Conservation (phyloP, 164 flowering plant genomes). For the Vitis amurensis region DNA sequence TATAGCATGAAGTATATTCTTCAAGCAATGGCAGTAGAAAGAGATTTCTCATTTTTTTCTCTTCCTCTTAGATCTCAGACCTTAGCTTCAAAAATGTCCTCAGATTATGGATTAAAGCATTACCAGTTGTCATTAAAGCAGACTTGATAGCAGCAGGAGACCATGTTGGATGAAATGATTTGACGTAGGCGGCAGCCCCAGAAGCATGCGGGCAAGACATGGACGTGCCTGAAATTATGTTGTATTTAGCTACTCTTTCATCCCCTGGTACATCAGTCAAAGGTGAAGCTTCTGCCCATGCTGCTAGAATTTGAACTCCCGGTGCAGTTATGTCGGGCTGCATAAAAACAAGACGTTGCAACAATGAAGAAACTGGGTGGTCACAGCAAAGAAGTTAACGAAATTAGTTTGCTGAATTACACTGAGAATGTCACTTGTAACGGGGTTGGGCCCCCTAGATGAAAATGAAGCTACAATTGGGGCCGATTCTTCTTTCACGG, state of each 20-base stretch:
- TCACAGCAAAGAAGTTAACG: too few species aligned
- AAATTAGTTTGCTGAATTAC: slow-evolving; percentile 10
- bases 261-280: slow-evolving; percentile 19
- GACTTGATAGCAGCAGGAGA: slow-evolving; percentile 55
- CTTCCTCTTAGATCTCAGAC: too few species aligned
- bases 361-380: neutral
- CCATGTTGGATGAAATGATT: slow-evolving; percentile 51
- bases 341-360: neutral
- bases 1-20: too few species aligned
- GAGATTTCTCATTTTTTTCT: neutral
- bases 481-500: slow-evolving; percentile 16
- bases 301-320: slow-evolving; percentile 61
- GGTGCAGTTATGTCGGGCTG: slow-evolving; percentile 76
- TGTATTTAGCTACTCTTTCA: slow-evolving; percentile 29
- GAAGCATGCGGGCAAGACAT: slow-evolving; percentile 62
- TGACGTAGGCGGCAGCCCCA: slow-evolving; percentile 49
- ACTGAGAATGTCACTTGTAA: slow-evolving; percentile 34
- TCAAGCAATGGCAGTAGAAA: neutral
- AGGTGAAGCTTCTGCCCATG: slow-evolving; percentile 36
- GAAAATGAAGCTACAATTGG: slow-evolving; percentile 47
- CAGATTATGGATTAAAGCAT: neutral
- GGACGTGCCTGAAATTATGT: slow-evolving; percentile 44
- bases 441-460: slow-evolving; percentile 46
- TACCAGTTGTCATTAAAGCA: slow-evolving; percentile 59
- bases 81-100: too few species aligned